Base-by-base conservation (phyloP, 495 filamentous ascomycete genomes). In the Tirmania nivea region DNA sequence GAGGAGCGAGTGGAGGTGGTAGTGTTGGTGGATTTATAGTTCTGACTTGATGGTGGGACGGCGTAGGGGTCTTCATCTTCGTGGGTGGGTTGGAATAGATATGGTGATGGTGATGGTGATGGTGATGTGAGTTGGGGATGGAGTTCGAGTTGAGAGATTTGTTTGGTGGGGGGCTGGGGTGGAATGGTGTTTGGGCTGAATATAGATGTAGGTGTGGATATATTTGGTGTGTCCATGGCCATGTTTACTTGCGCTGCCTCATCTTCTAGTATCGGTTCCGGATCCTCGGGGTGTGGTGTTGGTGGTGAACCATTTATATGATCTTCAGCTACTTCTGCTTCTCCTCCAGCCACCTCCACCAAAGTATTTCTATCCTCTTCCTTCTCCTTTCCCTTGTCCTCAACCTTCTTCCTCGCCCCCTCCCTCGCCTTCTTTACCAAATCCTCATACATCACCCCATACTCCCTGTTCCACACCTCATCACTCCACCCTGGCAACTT, bases 361-460 rank as follows among this genome's bases (percentile, higher is more conserved):
- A 19, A 7, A 7, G 2, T 50, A 50, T 65, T 49, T 51, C 54
- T 25, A 58, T 57, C 52, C 34, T 58, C 52, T 56, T 62, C 52
- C 48, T 20, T 31, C 56, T 58, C 16, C 56, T 64, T 16, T 49
- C 63, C 36, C 8, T 54, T 53, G 35, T 63, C 60, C 53, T 63
- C 58, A 31, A 56, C 60, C 16, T 60, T 58, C 54, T 67, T 71
- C 50, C 65, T 69, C 53, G 64, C 65, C 17, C 65, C 69, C 54
- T 60, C 56, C 49, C 73, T 70, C 19, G 88, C 88, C 58, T 77
- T 77, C 3, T 78, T 79, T 52, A 94, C 85, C 50, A 94, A 63
- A 34, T 76, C 70, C 48, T 77, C 75, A 63, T 93, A 97, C 10
- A 86, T 79, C 35, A 63, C 65, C 19, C 76, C 76, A 69, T 97